These are phyloP conservation scores for Lichtheimia ornata DNA, from an alignment of 371 early-diverging fungal species.

Conservation along the genomic window DNA sequence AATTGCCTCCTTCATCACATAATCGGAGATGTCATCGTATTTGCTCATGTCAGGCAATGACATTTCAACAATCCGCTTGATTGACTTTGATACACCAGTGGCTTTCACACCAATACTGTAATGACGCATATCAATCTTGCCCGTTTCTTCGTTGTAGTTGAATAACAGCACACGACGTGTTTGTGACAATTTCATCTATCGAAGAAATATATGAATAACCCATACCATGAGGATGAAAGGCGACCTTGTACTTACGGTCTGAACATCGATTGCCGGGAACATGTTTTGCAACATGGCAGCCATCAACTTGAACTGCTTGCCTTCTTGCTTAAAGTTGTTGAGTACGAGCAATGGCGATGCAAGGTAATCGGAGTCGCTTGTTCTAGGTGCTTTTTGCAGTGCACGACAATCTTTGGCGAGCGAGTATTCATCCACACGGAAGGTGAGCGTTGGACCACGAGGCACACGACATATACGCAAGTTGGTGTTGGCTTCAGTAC, in stretches of 20 bases:
- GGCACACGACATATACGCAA: constrained; percentile 87
- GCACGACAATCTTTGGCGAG: constrained; percentile 83
- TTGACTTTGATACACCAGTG: constrained; percentile 87
- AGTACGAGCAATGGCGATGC: constrained; percentile 87
- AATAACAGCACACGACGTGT: constrained; percentile 90
- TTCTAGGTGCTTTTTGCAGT: constrained; percentile 80
- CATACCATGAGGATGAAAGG: not conserved
- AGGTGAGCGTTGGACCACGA: constrained; percentile 94
- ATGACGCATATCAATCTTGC: constrained; percentile 88
- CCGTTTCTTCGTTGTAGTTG: constrained; percentile 86
- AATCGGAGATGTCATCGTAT: constrained; percentile 91
- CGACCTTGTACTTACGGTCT: constrained; percentile 56
- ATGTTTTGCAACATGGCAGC: constrained; percentile 94
- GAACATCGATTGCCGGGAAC: constrained; percentile 94
- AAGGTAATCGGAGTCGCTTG: constrained; percentile 76
- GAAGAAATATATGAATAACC: not conserved
- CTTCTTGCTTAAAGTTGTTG: constrained; percentile 86
- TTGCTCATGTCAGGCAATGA: constrained; percentile 78
- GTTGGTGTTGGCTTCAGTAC: constrained; percentile 81
- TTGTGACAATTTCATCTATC: constrained; percentile 83
- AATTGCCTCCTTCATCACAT: constrained; percentile 82
- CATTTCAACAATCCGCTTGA: constrained; percentile 78
- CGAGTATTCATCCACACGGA: constrained; percentile 83
- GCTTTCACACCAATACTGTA: constrained; percentile 87
- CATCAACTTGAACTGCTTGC: constrained; percentile 87